Evolutionary conservation across 2,329 filamentous ascomycete genomes (phyloP).

Genomic region (Chrysoporthe deuterocubensis): DNA sequence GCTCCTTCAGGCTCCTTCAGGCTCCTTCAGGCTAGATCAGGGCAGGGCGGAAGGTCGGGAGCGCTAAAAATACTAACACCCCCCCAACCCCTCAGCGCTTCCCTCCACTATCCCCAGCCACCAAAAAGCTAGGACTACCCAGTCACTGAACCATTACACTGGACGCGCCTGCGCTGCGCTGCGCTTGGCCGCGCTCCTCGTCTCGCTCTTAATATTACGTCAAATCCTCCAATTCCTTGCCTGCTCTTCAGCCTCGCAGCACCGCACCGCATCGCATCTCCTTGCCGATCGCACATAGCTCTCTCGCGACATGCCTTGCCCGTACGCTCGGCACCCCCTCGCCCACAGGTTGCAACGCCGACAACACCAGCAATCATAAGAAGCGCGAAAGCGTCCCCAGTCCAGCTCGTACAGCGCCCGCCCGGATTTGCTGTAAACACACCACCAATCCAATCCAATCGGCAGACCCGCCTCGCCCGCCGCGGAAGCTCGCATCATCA

Average conservation of each 20-base stretch:
- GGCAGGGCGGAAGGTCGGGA: neutral
- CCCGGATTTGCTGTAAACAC: neutral
- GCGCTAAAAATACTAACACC: slow-evolving; percentile 12
- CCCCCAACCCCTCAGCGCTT: neutral
- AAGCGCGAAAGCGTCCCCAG: neutral
- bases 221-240: neutral
- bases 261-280: neutral
- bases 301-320: slow-evolving; percentile 5
- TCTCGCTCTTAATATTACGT: neutral
- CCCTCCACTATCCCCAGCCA: slow-evolving; percentile 1
- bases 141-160: too few species aligned
- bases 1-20: neutral
- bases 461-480: too few species aligned
- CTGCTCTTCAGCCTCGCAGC: neutral
- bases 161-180: neutral
- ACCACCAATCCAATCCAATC: neutral
- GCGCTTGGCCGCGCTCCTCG: neutral
- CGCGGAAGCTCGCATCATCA: too few species aligned
- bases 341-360: neutral
- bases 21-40: too few species aligned
- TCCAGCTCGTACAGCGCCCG: neutral
- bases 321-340: neutral
- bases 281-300: neutral
- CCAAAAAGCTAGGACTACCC: neutral
- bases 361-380: neutral